These are phyloP conservation scores for Rhizophora apiculata DNA, from an alignment of 345 rosid species.

Conservation along the genomic window DNA sequence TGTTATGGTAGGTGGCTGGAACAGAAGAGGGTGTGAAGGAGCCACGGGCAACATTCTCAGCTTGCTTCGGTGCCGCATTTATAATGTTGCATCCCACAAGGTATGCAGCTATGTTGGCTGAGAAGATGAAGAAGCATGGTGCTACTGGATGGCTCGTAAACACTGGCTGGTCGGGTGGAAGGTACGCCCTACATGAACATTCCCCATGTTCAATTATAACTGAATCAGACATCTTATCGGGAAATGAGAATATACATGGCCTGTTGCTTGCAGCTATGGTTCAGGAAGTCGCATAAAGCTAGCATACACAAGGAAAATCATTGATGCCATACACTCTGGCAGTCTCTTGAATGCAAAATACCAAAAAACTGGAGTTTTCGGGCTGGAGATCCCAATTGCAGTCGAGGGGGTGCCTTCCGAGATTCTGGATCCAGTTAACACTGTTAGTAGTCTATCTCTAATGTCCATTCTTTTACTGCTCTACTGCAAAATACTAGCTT, in stretches of 20 bases:
- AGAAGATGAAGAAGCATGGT: slow-evolving; percentile 95
- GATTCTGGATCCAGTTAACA: slow-evolving; percentile 72
- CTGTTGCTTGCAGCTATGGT: slow-evolving; percentile 61
- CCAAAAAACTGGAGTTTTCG: slow-evolving; percentile 73
- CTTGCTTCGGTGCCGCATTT: slow-evolving; percentile 98
- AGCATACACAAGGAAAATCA: slow-evolving; percentile 80
- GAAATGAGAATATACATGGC: not conserved
- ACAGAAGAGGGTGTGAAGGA: slow-evolving; percentile 94
- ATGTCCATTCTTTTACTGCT: not conserved
- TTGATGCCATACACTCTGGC: slow-evolving; percentile 87
- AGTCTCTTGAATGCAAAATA: slow-evolving; percentile 57
- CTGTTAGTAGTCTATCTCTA: slow-evolving; percentile 44
- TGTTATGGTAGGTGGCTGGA: slow-evolving; percentile 72
- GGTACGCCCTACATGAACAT: slow-evolving; percentile 38
- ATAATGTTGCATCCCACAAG: slow-evolving; percentile 98
- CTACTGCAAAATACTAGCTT: not conserved
- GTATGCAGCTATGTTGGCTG: slow-evolving; percentile 94
- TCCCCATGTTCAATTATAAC: not conserved
- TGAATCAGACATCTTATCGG: not conserved
- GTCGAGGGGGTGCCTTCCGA: slow-evolving; percentile 82
- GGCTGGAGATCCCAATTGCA: slow-evolving; percentile 75
- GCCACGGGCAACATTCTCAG: slow-evolving; percentile 89
- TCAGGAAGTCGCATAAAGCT: slow-evolving; percentile 81
- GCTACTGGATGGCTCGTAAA: slow-evolving; percentile 97
- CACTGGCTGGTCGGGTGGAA: slow-evolving; percentile 98